These are phyloP conservation scores for Panaeolus cyanescens DNA, from an alignment of 768 basidiomycete species.

Conservation along the genomic window DNA sequence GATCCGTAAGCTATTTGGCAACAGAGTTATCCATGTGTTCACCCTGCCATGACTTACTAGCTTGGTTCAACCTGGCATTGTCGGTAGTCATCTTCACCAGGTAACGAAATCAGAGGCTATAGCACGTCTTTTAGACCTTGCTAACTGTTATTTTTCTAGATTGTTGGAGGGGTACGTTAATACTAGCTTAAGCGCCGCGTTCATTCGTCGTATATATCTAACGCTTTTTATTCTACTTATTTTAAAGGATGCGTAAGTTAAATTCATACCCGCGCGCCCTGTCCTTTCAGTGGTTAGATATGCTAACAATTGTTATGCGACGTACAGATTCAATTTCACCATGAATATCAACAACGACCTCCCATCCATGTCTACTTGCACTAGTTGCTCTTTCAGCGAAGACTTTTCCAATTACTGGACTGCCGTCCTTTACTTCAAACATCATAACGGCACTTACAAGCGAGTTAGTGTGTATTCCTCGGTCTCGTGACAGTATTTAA, in stretches of 20 bases:
- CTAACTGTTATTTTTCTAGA: not conserved
- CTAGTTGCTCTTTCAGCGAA: slow-evolving; percentile 20
- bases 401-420: slow-evolving; percentile 24
- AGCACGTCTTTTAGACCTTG: not conserved
- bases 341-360: slow-evolving; percentile 20
- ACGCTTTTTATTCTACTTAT: not conserved
- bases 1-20: slow-evolving; percentile 15
- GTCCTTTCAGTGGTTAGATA: no score
- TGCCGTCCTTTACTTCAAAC: slow-evolving; percentile 22
- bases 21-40: no score
- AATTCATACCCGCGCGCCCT: no score
- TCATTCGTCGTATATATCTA: not conserved
- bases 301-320: no score
- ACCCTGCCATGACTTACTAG: not conserved
- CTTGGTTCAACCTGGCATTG: slow-evolving; percentile 15
- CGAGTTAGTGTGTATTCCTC: slow-evolving; percentile 7
- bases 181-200: not conserved
- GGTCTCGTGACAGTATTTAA: not conserved
- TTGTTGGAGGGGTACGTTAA: slow-evolving; percentile 15
- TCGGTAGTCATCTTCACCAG: slow-evolving; percentile 20
- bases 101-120: not conserved
- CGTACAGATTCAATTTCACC: slow-evolving; percentile 21
- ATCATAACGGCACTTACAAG: slow-evolving; percentile 20
- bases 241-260: slow-evolving; percentile 12
- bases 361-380: slow-evolving; percentile 16